Evolutionary conservation across 176 grass and related monocot species (phyloP).

Genomic region (Triticum turgidum): DNA sequence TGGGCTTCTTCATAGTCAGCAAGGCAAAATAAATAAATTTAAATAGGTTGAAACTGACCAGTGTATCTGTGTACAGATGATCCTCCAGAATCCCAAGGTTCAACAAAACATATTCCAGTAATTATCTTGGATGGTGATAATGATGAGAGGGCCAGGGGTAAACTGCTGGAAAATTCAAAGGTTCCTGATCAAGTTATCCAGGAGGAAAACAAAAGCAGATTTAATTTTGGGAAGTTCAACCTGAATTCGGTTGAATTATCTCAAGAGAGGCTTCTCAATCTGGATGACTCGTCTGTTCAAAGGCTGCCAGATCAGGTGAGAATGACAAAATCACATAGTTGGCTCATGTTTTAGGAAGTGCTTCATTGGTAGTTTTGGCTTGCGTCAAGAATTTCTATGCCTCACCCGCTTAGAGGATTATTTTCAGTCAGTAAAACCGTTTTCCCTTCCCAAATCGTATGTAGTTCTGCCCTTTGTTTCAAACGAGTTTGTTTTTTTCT

Average conservation of each 20-base stretch:
- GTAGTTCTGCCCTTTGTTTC: background rate
- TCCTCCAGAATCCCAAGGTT: constrained; percentile 59
- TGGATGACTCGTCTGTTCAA: constrained; percentile 30
- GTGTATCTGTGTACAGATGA: constrained; percentile 32
- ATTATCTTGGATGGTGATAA: constrained; percentile 43
- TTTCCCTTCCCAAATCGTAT: background rate
- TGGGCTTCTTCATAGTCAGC: constrained; percentile 1
- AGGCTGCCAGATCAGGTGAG: constrained; percentile 50
- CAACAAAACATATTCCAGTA: constrained; percentile 39
- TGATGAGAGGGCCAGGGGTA: constrained; percentile 31
- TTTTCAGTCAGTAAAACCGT: background rate
- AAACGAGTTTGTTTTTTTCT: background rate
- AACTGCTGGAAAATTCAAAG: constrained; percentile 39
- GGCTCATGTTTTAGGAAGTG: background rate
- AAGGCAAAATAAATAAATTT: constrained; percentile 16
- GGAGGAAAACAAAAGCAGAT: constrained; percentile 34
- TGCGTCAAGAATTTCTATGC: background rate
- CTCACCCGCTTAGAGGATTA: background rate
- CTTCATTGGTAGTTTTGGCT: constrained; percentile 1
- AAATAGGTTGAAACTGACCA: constrained; percentile 23
- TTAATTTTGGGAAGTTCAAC: constrained; percentile 22
- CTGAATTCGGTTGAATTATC: constrained; percentile 33
- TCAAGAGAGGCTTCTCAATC: constrained; percentile 8
- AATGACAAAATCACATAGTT: background rate
- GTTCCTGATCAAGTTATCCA: constrained; percentile 28